Base-by-base conservation (phyloP, 2,329 filamentous ascomycete species). In the Diplodia mutila region DNA sequence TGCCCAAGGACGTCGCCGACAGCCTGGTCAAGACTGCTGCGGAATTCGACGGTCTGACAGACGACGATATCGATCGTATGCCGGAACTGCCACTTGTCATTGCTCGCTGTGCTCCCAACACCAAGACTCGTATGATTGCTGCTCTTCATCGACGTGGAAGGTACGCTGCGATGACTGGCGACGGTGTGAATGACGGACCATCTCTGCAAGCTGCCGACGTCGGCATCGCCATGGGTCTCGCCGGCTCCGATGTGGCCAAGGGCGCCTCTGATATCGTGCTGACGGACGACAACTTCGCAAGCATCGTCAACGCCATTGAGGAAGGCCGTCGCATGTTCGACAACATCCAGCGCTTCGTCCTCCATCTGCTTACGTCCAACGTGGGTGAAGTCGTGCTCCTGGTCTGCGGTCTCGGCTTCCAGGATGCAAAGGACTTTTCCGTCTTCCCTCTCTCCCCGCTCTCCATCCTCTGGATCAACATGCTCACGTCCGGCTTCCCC, bases 141-240 rank as follows among this genome's bases (percentile, higher is more conserved):
- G 67, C 80, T n/a, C 73, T 82, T 16, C 80, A 82, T 64, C 75
- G 80, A 49, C 75, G 80, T 42, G 76, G 76, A 63, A 75, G 75
- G 39, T 81, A 79, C 69, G 78, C 76, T 48, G 79, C 78, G 61
- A 81, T 81, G 80, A 78, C 76, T 55, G 81, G 80, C 57, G 80
- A 83, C 54, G 80, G 80, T 67, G 80, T 82, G 57, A 83, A 83
- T 67, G 80, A 82, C 68, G 79, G 78, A 12, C 81, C 80, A n/a
- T 79, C 79, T 18, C 75, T 82, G 12, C 81, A 82, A 71, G 77
- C 77, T 21, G 80, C 81, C 2, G 80, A 83, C 68, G 80, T 82
- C 14, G 81, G 81, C 69, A 80, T 82, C 39, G 80, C 80, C 23
- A 82, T 82, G 80, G 80, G 80, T 52, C 71, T 78, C 23, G 78